Conservation (phyloP, 78 protist species). For the Dictyostelium purpureum region DNA sequence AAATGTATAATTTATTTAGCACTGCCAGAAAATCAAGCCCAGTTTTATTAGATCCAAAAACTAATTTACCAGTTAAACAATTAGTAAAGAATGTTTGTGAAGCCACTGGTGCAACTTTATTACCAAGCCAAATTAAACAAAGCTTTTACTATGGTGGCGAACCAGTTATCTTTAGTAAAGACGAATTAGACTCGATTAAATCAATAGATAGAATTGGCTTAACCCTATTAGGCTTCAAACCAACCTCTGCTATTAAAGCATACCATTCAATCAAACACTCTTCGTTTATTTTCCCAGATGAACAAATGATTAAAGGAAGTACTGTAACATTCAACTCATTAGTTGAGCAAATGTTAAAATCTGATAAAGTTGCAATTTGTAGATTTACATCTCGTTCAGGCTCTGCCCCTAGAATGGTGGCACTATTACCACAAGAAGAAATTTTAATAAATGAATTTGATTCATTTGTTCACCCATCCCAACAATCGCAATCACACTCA, state of each 20-base stretch:
- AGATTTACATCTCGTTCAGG: slow-evolving; percentile 23
- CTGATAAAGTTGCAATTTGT: slow-evolving; percentile 65
- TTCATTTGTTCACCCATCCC: background rate
- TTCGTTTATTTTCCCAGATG: slow-evolving; percentile 80
- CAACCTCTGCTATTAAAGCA: slow-evolving; percentile 27
- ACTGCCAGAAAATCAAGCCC: slow-evolving; percentile 28
- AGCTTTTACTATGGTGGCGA: slow-evolving; percentile 82
- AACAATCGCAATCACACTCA: background rate
- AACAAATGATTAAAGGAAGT: slow-evolving; percentile 37
- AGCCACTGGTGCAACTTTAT: slow-evolving; percentile 38
- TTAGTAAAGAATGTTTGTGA: slow-evolving; percentile 70
- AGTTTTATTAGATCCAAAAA: slow-evolving; percentile 51
- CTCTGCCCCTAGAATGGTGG: slow-evolving; percentile 68
- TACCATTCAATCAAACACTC: slow-evolving; percentile 40
- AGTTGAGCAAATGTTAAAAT: slow-evolving; percentile 36
- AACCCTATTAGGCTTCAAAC: slow-evolving; percentile 78
- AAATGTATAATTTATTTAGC: slow-evolving; percentile 21
- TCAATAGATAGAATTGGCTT: slow-evolving; percentile 45
- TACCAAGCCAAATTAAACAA: slow-evolving; percentile 66
- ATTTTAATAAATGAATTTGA: background rate
- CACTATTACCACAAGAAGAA: slow-evolving; percentile 69
- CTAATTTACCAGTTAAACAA: slow-evolving; percentile 47
- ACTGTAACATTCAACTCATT: slow-evolving; percentile 62
- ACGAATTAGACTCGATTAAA: slow-evolving; percentile 63
- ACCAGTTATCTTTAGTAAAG: slow-evolving; percentile 65